Percentiles rank a stretch among this genome's conserved stretches.
phyloP scores from a whole-genome alignment of 139 green algal species.

The Tetradesmus lagerheimii region DNA sequence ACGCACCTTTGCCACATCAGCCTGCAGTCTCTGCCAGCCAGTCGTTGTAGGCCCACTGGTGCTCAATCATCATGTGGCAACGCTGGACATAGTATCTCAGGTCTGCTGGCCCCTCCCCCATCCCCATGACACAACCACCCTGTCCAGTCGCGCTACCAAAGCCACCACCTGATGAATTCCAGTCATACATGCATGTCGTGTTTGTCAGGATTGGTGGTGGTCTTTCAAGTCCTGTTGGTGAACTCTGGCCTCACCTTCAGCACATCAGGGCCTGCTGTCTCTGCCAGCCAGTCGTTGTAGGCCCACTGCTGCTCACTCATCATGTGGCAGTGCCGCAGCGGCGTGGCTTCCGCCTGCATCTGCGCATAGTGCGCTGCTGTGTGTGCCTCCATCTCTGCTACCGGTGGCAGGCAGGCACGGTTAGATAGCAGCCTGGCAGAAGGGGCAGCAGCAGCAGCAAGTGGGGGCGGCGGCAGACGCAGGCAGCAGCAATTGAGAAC shows the following conservation, averaged over 20 bases:
- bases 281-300: slow-evolving; percentile 37
- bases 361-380: not conserved
- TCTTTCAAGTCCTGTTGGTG: no score
- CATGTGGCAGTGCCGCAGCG: slow-evolving; percentile 31
- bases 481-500: not conserved
- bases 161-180: no score
- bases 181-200: no score
- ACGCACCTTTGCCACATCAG: no score
- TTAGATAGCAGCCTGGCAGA: slow-evolving; percentile 15
- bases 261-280: not conserved
- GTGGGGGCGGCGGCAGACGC: not conserved
- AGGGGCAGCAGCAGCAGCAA: not conserved
- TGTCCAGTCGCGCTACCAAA: no score
- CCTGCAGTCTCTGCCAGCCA: slow-evolving; percentile 30
- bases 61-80: slow-evolving; percentile 41
- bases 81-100: no score
- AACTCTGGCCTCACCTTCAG: not conserved
- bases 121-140: no score
- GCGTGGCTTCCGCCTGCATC: not conserved
- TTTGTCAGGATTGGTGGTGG: no score
- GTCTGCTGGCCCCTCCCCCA: no score
- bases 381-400: not conserved
- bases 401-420: not conserved
- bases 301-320: slow-evolving; percentile 40
- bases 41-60: slow-evolving; percentile 40